Base-by-base conservation (phyloP, 306 rosid genomes). In the Lathyrus oleraceus region DNA sequence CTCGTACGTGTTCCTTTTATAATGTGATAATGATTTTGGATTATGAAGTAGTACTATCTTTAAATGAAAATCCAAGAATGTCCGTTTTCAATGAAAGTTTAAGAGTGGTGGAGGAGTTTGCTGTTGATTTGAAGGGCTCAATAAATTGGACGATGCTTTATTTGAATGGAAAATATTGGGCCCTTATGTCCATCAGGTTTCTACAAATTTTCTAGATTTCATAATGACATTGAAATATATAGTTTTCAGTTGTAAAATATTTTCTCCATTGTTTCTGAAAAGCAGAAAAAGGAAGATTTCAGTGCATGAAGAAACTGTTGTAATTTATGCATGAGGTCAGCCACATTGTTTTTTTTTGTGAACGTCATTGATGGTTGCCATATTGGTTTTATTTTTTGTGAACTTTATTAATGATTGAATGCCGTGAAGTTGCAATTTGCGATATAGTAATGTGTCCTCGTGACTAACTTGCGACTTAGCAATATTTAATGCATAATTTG, bases 161-260 rank as follows among this genome's bases (percentile, higher is more conserved):
- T 94, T 90, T 82, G 97, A 94, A 84, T 88, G 97, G 98, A 94
- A 94, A 79, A 77, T 90, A 69, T 79, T 90, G 52, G 96, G 92
- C 64, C 97, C 97, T 54, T 90, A 90, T 69, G 96, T 93, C 74
- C 85, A 85, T 53, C 89, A 90, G 97, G 98, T 94, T 76, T 70
- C 61, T 85, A 35, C 13, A 20, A 14, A 8, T 36, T 38, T 17
- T 59, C 20, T 65, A 36, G 28, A 43, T 39, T 16, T 13, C 56
- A 62, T 30, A 69, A 72, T 61, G 72, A 67, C 5, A 27, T 12
- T 21, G 56, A 70, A 12, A 12, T 28, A 65, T 12, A 12, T 28
- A 65, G 23, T 51, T 44, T 76, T 69, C 71, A 10, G 47, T 65
- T 42, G 13, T 9, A 17, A 27, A 44, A 49, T 14, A 30, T 47